Evolutionary conservation across 1,284 basidiomycete species (phyloP), one percentile per base, ranked within the genome.

Genomic region (Malassezia dermatis): DNA sequence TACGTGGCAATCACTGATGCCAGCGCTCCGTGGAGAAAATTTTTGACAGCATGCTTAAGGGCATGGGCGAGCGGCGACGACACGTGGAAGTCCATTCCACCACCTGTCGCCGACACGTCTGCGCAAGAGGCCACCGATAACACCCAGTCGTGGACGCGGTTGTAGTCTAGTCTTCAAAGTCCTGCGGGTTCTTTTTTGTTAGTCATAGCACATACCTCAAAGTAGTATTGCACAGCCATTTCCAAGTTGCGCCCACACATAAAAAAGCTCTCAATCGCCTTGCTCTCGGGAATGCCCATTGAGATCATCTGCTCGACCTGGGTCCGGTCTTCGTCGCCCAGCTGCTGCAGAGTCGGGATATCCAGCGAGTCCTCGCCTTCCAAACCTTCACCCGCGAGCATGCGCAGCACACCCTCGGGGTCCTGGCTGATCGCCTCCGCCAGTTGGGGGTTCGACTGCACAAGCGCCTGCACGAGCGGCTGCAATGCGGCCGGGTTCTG

Each of bases 221-320:
- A 73, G 51, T 73, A 73, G 51, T 72, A 73, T 58, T 72, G 70
- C 17, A 73, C 65, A 4, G 71, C 71, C 68, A 73, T 70, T 51
- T 74, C 71, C 40, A 73, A 60, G 46, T 74, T 74, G 41, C 65
- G 60, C 19, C 68, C 71, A 44, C 71, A 74, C 68, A 73, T 71
- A 8, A 74, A 66, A 53, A 65, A 74, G 30, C 51, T 56, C 48
- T 73, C 71, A 41, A 73, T 69, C 21, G 71, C 71, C 57, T 69
- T 67, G 23, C 46, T 48, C 41, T 71, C 65, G 4, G 70, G 68
- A 23, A 74, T 70, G 26, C 71, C 71, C 68, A 74, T 69, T 2
- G 64, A 67, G 10, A 64, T 60, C 40, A 74, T 74, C 43, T 70
- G 66, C 51, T 70, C 62, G 24, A 74, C 66, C 8, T 62, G 49